phyloP scores from a whole-genome alignment of 2,329 filamentous ascomycete species.

The Tolypocladium paradoxum region DNA sequence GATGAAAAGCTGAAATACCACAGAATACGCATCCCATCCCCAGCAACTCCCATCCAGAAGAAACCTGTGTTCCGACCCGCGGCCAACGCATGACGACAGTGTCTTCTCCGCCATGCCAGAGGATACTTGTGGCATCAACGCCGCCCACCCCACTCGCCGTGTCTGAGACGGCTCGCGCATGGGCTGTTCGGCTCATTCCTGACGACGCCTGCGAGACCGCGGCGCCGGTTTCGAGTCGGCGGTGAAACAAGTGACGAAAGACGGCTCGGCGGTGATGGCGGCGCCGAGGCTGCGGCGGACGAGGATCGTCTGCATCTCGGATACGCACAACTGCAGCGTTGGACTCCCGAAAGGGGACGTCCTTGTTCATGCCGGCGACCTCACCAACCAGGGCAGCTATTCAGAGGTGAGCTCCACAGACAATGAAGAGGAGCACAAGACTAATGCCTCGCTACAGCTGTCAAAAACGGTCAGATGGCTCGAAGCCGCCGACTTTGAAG shows the following conservation, averaged over 20 bases:
- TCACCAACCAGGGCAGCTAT: conserved; percentile 61
- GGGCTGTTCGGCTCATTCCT: background rate
- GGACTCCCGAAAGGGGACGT: conserved; percentile 63
- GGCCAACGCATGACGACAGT: background rate
- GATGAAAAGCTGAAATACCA: background rate
- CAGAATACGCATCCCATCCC: background rate
- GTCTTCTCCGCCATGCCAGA: background rate
- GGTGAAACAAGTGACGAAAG: background rate
- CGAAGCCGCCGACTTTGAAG: conserved; percentile 54
- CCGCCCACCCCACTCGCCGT: background rate
- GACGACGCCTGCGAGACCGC: background rate
- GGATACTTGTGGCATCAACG: background rate
- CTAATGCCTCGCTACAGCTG: conserved; percentile 25
- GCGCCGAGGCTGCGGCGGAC: conserved; percentile 29
- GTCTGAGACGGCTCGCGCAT: background rate
- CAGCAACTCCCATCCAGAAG: background rate
- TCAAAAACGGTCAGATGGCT: conserved; percentile 56
- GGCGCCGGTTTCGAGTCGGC: background rate
- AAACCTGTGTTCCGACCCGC: background rate
- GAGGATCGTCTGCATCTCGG: conserved; percentile 64
- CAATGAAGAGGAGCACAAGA: background rate
- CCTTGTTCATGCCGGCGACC: conserved; percentile 64
- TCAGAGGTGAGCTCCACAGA: conserved; percentile 30
- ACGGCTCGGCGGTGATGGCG: background rate
- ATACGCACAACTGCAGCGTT: conserved; percentile 59